phyloP scores from a whole-genome alignment of 2,329 filamentous ascomycete species.

The Pestalotiopsis sp. region DNA sequence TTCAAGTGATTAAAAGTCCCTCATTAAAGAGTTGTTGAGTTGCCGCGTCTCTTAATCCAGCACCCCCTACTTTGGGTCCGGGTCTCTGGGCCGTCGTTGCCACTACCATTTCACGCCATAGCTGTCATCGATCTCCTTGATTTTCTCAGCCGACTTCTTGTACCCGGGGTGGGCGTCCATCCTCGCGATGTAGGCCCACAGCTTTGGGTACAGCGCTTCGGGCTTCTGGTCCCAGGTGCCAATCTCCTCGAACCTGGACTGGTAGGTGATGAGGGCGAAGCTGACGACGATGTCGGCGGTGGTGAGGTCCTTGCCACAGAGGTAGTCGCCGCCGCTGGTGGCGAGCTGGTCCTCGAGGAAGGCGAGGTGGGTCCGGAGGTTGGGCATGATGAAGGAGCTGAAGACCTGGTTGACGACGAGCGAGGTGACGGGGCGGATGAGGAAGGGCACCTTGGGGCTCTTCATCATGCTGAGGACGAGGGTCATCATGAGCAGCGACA shows the following conservation, averaged over 20 bases:
- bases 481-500: constrained; percentile 26
- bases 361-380: constrained; percentile 48
- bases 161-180: constrained; percentile 52
- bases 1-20: too few species aligned
- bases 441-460: constrained; percentile 50
- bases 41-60: too few species aligned
- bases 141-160: constrained; percentile 48
- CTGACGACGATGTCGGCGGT: constrained; percentile 57
- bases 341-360: constrained; percentile 53
- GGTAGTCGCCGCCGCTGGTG: constrained; percentile 46
- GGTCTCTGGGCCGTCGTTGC: background rate
- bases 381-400: constrained; percentile 46
- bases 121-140: constrained; percentile 50
- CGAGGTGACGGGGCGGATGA: constrained; percentile 54
- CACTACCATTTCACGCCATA: constrained; percentile 30
- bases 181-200: constrained; percentile 49
- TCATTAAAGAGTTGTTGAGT: too few species aligned
- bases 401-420: constrained; percentile 47
- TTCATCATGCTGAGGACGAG: constrained; percentile 39
- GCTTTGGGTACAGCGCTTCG: constrained; percentile 42
- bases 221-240: constrained; percentile 45
- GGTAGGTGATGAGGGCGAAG: constrained; percentile 51
- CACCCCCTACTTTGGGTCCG: background rate
- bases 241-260: constrained; percentile 40
- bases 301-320: constrained; percentile 52